Evolutionary conservation across 768 basidiomycete species (phyloP), one percentile per base, ranked within the genome.

Genomic region (Pilatotrama ljubarskyi): DNA sequence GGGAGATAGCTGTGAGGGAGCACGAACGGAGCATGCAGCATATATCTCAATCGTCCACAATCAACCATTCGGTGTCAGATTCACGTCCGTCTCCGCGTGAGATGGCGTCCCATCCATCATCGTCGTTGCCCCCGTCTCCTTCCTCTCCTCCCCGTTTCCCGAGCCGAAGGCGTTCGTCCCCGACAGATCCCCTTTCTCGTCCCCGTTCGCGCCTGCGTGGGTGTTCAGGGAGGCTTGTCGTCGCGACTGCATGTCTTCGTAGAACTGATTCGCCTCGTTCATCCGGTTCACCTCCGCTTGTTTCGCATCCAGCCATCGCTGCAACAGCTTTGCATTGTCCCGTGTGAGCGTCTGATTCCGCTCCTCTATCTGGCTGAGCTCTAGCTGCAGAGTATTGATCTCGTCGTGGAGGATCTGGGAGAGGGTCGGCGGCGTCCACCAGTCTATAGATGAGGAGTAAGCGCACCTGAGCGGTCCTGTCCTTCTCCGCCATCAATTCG

Each of bases 231-330:
- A 82, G 6, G 84, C 79, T 64, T 88, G 82, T 67, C 87, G 86
- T 61, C 82, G 83, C 35, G 88, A 86, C 57, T 87, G 87, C 86
- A 93, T 87, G 65, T 88, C 86, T 72, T 94, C 91, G 68, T 94
- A 94, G 72, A 92, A 91, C 57, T 90, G 81, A 71, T 93, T 93
- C 14, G 90, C 93, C 67, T 91, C 91, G 75, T 98, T 98, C 91
- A 99, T 91, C 75, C 87, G 87, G 73, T 95, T 93, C 9, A 90
- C 96, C 68, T 95, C 95, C 13, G 81, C 77, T 71, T 97, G 93
- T 76, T 97, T 97, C 64, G 90, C 88, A 68, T 98, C 97, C 9
- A 98, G 81, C 96, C 97, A 99, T 17, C 96, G 88, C 72, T 97
- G 94, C 1, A 98, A 81, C 25, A 99, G 84, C 68, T 93, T 90